Percentiles rank a stretch among this genome's conserved stretches.
phyloP scores from a whole-genome alignment of 805 yeast species.

The Myxozyma melibiosi region DNA sequence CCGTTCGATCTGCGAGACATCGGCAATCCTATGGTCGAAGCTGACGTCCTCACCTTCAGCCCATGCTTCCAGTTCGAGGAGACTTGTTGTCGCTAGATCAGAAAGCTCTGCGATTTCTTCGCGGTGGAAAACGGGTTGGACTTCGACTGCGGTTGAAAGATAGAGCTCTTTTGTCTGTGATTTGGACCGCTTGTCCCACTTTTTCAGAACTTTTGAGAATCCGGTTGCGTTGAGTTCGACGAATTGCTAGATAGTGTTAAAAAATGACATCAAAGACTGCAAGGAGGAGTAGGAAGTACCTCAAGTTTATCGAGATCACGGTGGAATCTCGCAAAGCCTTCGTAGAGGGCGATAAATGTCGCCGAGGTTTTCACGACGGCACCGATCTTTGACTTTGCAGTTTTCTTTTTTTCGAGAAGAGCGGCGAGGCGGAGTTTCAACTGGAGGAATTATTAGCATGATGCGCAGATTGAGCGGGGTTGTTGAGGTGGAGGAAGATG shows the following conservation, averaged over 20 bases:
- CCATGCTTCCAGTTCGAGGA: conserved; percentile 74
- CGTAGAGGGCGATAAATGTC: conserved; percentile 78
- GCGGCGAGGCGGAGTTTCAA: conserved; percentile 77
- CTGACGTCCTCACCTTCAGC: conserved; percentile 53
- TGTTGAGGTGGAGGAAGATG: not conserved
- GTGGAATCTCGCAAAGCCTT: conserved; percentile 84
- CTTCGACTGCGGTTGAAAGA: conserved; percentile 87
- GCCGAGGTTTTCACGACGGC: conserved; percentile 64
- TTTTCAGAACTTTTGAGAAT: conserved; percentile 89
- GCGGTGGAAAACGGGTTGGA: conserved; percentile 94
- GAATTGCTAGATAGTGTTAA: conserved; percentile 66
- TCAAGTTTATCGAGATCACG: conserved; percentile 82
- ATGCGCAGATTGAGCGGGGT: too few relatives aligned
- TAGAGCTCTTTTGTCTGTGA: conserved; percentile 93
- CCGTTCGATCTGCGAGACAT: conserved; percentile 30
- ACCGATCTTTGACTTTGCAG: conserved; percentile 49
- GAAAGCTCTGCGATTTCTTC: conserved; percentile 81
- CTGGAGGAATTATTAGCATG: conserved; percentile 19
- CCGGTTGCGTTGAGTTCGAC: conserved; percentile 95
- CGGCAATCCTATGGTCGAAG: conserved; percentile 35
- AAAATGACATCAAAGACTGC: not conserved
- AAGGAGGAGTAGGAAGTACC: not conserved
- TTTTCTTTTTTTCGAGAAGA: conserved; percentile 68
- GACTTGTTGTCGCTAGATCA: conserved; percentile 55
- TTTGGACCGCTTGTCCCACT: conserved; percentile 97